These are phyloP conservation scores for Xylariaceae sp. DNA, from an alignment of 2,329 filamentous ascomycete genomes.

Conservation along the genomic window DNA sequence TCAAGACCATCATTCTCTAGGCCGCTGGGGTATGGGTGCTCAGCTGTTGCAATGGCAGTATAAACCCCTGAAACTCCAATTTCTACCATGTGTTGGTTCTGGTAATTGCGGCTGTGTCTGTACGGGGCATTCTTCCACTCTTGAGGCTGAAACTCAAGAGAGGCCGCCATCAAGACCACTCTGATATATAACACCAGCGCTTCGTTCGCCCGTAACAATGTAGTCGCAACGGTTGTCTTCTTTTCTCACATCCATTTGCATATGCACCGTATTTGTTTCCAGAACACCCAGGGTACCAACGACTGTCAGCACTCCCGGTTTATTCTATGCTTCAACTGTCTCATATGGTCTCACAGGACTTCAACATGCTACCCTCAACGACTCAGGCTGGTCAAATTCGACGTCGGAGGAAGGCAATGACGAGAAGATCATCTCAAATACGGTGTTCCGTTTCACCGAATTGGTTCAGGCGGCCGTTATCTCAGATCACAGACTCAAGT, in stretches of 20 bases:
- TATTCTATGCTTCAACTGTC: neutral
- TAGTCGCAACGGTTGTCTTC: neutral
- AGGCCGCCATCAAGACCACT: neutral
- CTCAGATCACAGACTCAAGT: neutral
- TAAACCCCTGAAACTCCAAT: neutral
- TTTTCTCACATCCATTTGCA: neutral
- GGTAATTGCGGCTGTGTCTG: neutral
- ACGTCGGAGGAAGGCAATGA: neutral
- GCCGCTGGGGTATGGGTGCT: neutral
- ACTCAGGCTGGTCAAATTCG: neutral
- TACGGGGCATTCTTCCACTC: neutral
- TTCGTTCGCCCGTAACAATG: neutral
- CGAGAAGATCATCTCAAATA: neutral
- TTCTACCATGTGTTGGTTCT: neutral
- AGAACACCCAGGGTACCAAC: neutral
- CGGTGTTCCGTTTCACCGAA: neutral
- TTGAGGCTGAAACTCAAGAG: neutral
- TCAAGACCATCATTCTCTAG: neutral
- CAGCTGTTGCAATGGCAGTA: neutral
- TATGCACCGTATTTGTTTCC: neutral
- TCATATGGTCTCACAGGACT: neutral
- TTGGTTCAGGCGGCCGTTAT: neutral
- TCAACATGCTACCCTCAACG: neutral
- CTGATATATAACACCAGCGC: neutral
- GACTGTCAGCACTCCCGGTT: neutral